phyloP scores from a whole-genome alignment of 192 early-diverging fungal species.

The Entophlyctis luteolus region DNA sequence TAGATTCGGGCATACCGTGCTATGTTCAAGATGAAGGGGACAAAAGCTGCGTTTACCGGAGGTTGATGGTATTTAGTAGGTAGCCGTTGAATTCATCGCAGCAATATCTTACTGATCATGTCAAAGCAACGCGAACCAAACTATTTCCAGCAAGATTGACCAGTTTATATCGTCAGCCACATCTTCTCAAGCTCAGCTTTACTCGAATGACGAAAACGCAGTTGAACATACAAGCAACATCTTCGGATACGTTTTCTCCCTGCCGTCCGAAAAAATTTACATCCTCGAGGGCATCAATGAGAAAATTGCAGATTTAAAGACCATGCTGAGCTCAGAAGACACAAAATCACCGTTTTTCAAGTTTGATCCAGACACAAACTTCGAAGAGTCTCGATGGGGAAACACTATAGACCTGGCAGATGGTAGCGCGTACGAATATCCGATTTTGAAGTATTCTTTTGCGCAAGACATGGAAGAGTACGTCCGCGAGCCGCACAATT shows the following conservation, averaged over 20 bases:
- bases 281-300: conserved; percentile 6
- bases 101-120: background rate
- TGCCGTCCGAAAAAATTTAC: background rate
- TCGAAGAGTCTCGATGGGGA: conserved; percentile 2
- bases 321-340: background rate
- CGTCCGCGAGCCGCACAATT: background rate
- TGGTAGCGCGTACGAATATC: background rate
- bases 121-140: background rate
- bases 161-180: background rate
- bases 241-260: background rate
- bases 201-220: background rate
- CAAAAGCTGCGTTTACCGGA: background rate
- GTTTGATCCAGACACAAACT: conserved; percentile 15
- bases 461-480: background rate
- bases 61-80: conserved; percentile 7
- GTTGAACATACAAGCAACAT: background rate
- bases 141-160: background rate
- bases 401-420: background rate
- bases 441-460: background rate
- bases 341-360: background rate
- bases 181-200: background rate
- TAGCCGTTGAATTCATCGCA: background rate
- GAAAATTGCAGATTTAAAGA: background rate
- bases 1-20: background rate
- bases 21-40: background rate